Base-by-base conservation (phyloP, 1,139 yeast genomes). In the Lodderomyces oxycetoniae region DNA sequence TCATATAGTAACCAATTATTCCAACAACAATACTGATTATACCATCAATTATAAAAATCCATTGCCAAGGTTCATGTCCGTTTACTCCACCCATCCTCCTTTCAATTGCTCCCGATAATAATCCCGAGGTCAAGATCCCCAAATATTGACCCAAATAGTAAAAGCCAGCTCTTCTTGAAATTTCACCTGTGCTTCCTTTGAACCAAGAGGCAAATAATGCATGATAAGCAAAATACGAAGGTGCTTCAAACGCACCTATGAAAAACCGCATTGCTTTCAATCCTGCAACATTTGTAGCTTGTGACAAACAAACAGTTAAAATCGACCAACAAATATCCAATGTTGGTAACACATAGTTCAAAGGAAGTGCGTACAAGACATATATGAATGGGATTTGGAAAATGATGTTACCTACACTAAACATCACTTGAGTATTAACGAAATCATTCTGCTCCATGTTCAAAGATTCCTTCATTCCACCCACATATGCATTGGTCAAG, bases 41-140 rank as follows among this genome's bases (percentile, higher is more conserved):
- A 6, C 81, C 83, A 53, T 81, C 87, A 42, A 81, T 68, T 39
- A 82, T 71, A 49, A 77, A 81, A 57, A 78, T 74, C 87, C 88
- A 81, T 57, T 79, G 70, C 88, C 88, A 81, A 9, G 84, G 77
- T 22, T 59, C 67, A 22, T 75, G 57, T 1, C 84, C 81, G 37
- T 55, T 53, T 4, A 52, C 54, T 20, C 75, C 77, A 36, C 66
- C 59, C 46, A 81, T 53, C 17, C 55, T 47, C 32, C 71, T 56
- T 47, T 61, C 74, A 31, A 79, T 72, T 5, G 79, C 74, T n/a
- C 81, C 74, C 34, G 81, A 80, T 22, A 81, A 57, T 33, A 78
- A 67, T 28, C 87, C 85, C 4, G 83, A 69, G 4, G 84, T 74
- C 48, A 79, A 55, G 17, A 72, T 58, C 8, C 88, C 88, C 15